These are phyloP conservation scores for Marasmius sp. DNA, from an alignment of 1,284 basidiomycete genomes.

Conservation along the genomic window DNA sequence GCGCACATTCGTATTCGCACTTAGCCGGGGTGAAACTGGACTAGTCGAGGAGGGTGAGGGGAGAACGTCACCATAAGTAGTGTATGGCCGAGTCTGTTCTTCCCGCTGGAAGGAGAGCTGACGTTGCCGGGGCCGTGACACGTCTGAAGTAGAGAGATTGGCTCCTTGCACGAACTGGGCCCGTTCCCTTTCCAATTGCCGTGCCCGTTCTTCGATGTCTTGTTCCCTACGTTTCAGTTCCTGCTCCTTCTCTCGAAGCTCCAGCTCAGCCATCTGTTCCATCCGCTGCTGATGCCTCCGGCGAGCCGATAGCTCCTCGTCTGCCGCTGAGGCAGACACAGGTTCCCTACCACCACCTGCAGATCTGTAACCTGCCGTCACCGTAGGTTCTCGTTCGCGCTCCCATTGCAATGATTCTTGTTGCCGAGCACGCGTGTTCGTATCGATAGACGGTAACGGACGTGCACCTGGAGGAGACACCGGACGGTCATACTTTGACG, in stretches of 20 bases:
- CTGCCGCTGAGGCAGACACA: slow-evolving; percentile 5
- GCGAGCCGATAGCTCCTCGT: slow-evolving; percentile 30
- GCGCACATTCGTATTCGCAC: slow-evolving; percentile 4
- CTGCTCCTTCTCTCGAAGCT: slow-evolving; percentile 52
- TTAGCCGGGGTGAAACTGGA: background rate
- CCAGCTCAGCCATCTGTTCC: slow-evolving; percentile 51
- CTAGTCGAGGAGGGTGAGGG: background rate
- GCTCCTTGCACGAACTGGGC: slow-evolving; percentile 31
- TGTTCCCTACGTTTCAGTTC: slow-evolving; percentile 56
- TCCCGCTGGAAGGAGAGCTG: slow-evolving; percentile 32
- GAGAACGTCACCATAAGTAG: slow-evolving; percentile 1
- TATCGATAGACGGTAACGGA: slow-evolving; percentile 10
- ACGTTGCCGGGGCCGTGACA: slow-evolving; percentile 30
- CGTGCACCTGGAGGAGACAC: slow-evolving; percentile 26
- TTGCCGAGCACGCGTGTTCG: slow-evolving; percentile 9
- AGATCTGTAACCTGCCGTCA: background rate
- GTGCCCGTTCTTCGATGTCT: slow-evolving; percentile 52
- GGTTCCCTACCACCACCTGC: background rate
- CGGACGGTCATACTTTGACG: slow-evolving; percentile 55
- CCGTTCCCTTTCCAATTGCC: slow-evolving; percentile 55
- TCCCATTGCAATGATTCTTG: slow-evolving; percentile 6
- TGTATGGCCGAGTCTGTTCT: slow-evolving; percentile 10
- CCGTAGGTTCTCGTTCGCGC: background rate
- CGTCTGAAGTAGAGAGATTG: background rate
- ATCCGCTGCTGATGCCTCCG: slow-evolving; percentile 47